These are phyloP conservation scores for Pythium aquatile DNA, from an alignment of 352 stramenopile species.

Conservation along the genomic window DNA sequence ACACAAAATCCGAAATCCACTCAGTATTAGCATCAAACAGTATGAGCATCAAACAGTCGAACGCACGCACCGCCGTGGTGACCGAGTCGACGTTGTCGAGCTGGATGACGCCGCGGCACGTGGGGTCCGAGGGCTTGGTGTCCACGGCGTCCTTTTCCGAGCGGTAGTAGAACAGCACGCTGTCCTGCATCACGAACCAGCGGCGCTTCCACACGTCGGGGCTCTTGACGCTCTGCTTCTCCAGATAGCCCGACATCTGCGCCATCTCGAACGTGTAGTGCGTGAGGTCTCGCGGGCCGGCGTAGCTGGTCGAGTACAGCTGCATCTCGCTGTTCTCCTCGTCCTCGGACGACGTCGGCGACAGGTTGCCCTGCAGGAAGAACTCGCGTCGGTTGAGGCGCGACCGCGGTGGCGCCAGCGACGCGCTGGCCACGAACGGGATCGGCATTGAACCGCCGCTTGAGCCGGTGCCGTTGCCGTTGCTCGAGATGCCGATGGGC, in stretches of 20 bases:
- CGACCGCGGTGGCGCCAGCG: conserved; percentile 14
- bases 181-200: conserved; percentile 88
- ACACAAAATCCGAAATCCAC: not conserved
- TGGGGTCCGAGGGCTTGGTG: conserved; percentile 52
- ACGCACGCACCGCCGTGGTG: conserved; percentile 65
- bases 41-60: conserved; percentile 1
- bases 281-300: conserved; percentile 23
- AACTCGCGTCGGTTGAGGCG: conserved; percentile 24
- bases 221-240: conserved; percentile 82
- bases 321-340: conserved; percentile 23
- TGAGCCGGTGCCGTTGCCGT: not conserved
- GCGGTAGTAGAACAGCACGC: conserved; percentile 84
- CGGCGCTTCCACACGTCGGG: conserved; percentile 67
- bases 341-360: conserved; percentile 26
- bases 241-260: conserved; percentile 74
- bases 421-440: conserved; percentile 8
- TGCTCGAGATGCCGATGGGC: conserved; percentile 10
- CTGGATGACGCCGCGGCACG: conserved; percentile 70
- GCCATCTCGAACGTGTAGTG: conserved; percentile 40
- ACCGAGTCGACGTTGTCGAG: conserved; percentile 85
- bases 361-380: conserved; percentile 22
- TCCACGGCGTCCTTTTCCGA: conserved; percentile 49
- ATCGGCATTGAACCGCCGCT: conserved; percentile 6
- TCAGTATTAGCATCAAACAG: not conserved
- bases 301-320: conserved; percentile 31